Evolutionary conservation across 441 rosid genomes (phyloP).

Genomic region (Pelargonium australe): DNA sequence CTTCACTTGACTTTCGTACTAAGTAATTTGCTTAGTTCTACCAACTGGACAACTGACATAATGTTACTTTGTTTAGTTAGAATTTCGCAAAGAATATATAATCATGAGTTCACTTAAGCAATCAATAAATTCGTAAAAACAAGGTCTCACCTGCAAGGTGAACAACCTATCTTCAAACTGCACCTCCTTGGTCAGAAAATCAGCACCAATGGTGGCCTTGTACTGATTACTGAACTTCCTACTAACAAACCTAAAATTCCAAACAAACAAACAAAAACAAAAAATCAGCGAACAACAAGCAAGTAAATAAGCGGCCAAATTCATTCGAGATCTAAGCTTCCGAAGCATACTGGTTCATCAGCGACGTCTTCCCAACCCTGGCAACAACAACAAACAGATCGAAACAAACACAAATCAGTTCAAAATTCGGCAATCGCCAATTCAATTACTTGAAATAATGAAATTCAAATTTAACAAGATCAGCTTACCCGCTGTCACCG

Average conservation of each 20-base stretch:
- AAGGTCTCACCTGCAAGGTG: constrained; percentile 62
- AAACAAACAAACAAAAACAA: background rate
- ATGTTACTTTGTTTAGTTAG: too few relatives aligned
- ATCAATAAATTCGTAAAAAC: background rate
- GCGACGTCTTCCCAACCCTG: constrained; percentile 85
- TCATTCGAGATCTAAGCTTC: constrained; percentile 24
- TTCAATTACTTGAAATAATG: background rate
- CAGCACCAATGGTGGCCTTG: constrained; percentile 76
- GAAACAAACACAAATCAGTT: background rate
- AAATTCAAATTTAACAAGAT: background rate
- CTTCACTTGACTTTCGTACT: too few relatives aligned
- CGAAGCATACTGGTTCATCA: constrained; percentile 71
- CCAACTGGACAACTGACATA: background rate
- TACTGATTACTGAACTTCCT: constrained; percentile 85
- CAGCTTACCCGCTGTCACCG: constrained; percentile 73
- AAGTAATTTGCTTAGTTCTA: background rate
- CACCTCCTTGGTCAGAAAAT: constrained; percentile 74
- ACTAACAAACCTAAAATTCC: constrained; percentile 59
- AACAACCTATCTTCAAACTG: constrained; percentile 76
- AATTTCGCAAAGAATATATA: too few relatives aligned
- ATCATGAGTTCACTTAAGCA: background rate
- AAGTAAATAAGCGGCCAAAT: background rate
- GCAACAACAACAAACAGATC: constrained; percentile 5
- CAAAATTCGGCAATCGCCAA: background rate
- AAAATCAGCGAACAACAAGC: background rate